Evolutionary conservation across 768 basidiomycete species (phyloP), one percentile per base, ranked within the genome.

Genomic region (Baorangia bicolor): DNA sequence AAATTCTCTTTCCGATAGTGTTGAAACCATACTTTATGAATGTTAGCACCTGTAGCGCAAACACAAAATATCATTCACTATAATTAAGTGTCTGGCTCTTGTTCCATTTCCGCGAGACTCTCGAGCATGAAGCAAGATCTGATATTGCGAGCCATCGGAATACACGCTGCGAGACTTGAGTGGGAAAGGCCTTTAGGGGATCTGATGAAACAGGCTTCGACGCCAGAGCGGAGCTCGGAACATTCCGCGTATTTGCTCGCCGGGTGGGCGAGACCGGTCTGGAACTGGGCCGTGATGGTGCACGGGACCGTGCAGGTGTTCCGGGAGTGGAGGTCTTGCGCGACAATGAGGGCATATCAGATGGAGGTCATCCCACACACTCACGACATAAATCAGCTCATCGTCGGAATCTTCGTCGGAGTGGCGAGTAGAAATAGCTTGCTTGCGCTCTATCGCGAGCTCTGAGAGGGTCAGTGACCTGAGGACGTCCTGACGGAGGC

Each of bases 1-100:
- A 97, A 92, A 62, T 88, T 86, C 58, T 94, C 90, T 61, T 87
- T 90, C 51, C 94, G 78, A 69, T 92, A 94, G 60, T 90, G 87
- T 61, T 91, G 89, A 75, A 95, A 97, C 94, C 94, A 97, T 11
- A 96, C 94, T 97, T 13, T 63, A 34, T 34, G 21, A 14, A 27
- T 9, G 60, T 62, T 49, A 68, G 54, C 5, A 9, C 14, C 28
- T 5, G 27, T n/a, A 7, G 12, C 1, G 35, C 37, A 12, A 49
- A 31, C 10, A 33, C 9, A 16, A 28, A 5, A 21, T 10, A 20
- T 2, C 58, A 67, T 78, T 52, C 57, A 91, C 94, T 87, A 68
- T 96, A 95, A 72, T 97, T 97, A 56, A 96, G 70, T 0, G 93
- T 90, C 74, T 94, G 92, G 59, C 91, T 94, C 68, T 85, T 85